Conservation (phyloP, 768 basidiomycete species). For the Rhizopogon salebrosus region DNA sequence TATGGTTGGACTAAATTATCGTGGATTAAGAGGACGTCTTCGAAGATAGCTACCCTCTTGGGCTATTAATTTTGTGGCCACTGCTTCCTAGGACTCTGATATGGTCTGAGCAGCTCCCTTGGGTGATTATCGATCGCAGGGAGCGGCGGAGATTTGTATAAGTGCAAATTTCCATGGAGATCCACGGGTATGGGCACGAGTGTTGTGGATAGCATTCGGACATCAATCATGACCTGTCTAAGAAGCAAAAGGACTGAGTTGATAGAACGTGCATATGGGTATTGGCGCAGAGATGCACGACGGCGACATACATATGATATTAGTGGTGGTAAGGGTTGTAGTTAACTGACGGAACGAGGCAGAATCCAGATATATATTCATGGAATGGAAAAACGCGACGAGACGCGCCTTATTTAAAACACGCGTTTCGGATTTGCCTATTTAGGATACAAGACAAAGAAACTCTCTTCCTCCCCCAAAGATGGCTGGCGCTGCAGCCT, state of each 20-base stretch:
- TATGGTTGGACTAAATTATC: not conserved
- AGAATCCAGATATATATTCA: too few species aligned
- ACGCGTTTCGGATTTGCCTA: not conserved
- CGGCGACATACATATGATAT: not conserved
- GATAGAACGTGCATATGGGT: not conserved
- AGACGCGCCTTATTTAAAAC: not conserved
- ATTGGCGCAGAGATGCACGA: not conserved
- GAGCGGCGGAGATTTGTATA: not conserved
- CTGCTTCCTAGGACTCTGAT: not conserved
- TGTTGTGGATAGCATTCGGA: not conserved
- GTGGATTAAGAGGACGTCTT: not conserved
- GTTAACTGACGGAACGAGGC: not conserved
- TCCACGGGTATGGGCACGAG: not conserved
- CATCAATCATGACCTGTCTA: not conserved
- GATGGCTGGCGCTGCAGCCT: slow-evolving; percentile 23
- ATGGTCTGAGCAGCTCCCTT: too few species aligned
- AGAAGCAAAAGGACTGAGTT: not conserved
- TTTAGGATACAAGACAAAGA: not conserved
- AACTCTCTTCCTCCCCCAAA: not conserved
- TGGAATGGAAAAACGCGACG: not conserved
- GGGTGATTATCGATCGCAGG: not conserved
- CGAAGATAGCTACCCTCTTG: not conserved
- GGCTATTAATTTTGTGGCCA: not conserved
- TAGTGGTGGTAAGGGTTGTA: too few species aligned
- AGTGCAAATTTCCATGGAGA: not conserved